A percentile compares a stretch with the other conserved stretches of the same genome.
Evolutionary conservation across 2,329 filamentous ascomycete genomes (phyloP).

Genomic region (Colletotrichum aenigma): DNA sequence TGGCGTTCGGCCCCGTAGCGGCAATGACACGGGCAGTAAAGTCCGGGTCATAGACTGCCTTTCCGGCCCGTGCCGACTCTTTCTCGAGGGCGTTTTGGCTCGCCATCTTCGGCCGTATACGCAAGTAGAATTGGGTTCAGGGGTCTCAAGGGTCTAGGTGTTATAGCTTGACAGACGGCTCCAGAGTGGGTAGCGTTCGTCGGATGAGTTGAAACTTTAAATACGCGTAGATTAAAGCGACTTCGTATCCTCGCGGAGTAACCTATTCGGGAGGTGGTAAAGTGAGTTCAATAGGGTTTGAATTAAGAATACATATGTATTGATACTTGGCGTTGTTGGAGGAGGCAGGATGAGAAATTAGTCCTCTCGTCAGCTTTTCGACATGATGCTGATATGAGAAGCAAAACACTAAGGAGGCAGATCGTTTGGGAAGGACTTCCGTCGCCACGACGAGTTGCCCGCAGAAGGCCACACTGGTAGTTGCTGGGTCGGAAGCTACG

Average conservation of each 20-base stretch:
- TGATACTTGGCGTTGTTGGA: neutral
- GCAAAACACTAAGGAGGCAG: neutral
- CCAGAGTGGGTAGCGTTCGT: neutral
- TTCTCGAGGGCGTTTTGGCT: neutral
- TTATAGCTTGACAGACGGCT: neutral
- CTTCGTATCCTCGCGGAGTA: neutral
- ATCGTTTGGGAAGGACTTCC: neutral
- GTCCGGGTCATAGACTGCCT: slow-evolving; percentile 30
- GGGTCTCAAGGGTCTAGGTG: neutral
- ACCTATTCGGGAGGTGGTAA: neutral
- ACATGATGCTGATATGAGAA: neutral
- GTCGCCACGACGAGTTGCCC: neutral
- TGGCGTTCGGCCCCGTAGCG: slow-evolving; percentile 66
- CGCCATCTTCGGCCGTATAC: neutral
- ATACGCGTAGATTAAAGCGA: neutral
- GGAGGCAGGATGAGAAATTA: neutral
- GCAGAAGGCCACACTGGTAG: neutral
- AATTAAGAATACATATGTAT: neutral
- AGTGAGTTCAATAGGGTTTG: neutral
- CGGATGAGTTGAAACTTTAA: neutral
- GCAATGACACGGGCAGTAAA: slow-evolving; percentile 70
- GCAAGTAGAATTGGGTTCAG: neutral
- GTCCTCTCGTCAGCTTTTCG: neutral
- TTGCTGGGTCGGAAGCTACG: neutral
- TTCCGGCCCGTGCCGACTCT: neutral